Evolutionary conservation across 805 yeast species (phyloP).

Genomic region (Ogataea nonfermentans): DNA sequence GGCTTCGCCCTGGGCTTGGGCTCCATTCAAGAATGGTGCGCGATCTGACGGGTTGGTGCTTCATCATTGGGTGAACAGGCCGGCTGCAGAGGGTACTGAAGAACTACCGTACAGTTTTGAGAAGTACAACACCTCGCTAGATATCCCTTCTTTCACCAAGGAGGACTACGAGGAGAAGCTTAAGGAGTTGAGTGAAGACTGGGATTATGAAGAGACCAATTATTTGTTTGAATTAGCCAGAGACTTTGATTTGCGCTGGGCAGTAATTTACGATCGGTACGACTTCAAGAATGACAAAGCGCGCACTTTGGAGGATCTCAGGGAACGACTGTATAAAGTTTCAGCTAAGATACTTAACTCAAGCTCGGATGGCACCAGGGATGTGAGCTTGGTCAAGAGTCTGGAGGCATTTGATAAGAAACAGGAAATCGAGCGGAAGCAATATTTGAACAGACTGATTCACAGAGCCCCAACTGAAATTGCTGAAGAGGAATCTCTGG

Average conservation of each 20-base stretch:
- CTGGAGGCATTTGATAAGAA: constrained; percentile 63
- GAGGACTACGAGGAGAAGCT: constrained; percentile 55
- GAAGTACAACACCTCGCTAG: constrained; percentile 66
- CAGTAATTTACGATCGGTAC: constrained; percentile 62
- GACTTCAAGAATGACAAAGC: constrained; percentile 40
- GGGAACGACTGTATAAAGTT: constrained; percentile 74
- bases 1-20: constrained; percentile 81
- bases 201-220: constrained; percentile 78
- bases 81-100: constrained; percentile 33
- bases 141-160: constrained; percentile 67
- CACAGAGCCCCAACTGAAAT: constrained; percentile 92
- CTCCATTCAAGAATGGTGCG: constrained; percentile 55
- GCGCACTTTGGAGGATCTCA: constrained; percentile 73
- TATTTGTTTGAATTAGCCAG: constrained; percentile 71
- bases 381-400: constrained; percentile 51
- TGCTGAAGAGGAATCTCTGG: constrained; percentile 94
- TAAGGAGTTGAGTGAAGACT: constrained; percentile 33
- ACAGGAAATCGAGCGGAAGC: constrained; percentile 76
- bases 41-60: constrained; percentile 52
- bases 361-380: constrained; percentile 39
- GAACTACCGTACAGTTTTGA: constrained; percentile 62
- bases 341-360: constrained; percentile 51
- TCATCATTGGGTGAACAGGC: constrained; percentile 85
- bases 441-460: constrained; percentile 71
- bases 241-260: constrained; percentile 65